Evolutionary conservation across 305 asterid genomes (phyloP).

Genomic region (Coffea humblotiana): DNA sequence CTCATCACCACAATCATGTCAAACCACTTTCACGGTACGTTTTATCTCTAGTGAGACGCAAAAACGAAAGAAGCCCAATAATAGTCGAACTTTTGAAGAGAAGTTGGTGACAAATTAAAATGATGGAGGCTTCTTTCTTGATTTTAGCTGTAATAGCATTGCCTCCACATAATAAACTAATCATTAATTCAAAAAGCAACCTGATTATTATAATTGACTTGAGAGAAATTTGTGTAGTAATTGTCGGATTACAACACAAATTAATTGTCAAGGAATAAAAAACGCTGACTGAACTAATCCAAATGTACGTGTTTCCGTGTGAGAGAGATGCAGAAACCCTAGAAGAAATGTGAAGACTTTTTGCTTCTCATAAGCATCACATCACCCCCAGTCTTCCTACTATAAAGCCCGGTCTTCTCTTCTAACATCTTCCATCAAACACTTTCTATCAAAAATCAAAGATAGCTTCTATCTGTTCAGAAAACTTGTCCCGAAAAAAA

Average conservation of each 20-base stretch:
- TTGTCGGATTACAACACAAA: constrained; percentile 38
- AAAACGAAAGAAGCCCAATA: constrained; percentile 8
- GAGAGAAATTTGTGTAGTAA: constrained; percentile 33
- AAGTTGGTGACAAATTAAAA: constrained; percentile 35
- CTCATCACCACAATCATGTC: constrained; percentile 3
- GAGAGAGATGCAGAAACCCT: constrained; percentile 51
- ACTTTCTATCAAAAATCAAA: constrained; percentile 35
- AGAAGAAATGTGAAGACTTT: constrained; percentile 38
- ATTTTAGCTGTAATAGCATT: constrained; percentile 27
- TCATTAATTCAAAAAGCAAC: constrained; percentile 35
- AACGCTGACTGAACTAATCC: constrained; percentile 67
- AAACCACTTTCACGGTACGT: background rate
- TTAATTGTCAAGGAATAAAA: constrained; percentile 22
- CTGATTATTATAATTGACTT: constrained; percentile 22
- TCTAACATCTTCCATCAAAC: constrained; percentile 45
- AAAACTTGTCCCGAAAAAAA: background rate
- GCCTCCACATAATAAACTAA: constrained; percentile 36
- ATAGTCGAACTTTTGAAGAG: constrained; percentile 33
- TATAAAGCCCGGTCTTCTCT: constrained; percentile 61
- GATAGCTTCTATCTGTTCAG: background rate
- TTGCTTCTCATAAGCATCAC: constrained; percentile 44
- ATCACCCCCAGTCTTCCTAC: constrained; percentile 45
- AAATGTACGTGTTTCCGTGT: constrained; percentile 23
- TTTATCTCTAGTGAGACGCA: constrained; percentile 7
- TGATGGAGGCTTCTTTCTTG: constrained; percentile 39